phyloP scores from a whole-genome alignment of 2,329 filamentous ascomycete genomes.

The Scedosporium boydii region DNA sequence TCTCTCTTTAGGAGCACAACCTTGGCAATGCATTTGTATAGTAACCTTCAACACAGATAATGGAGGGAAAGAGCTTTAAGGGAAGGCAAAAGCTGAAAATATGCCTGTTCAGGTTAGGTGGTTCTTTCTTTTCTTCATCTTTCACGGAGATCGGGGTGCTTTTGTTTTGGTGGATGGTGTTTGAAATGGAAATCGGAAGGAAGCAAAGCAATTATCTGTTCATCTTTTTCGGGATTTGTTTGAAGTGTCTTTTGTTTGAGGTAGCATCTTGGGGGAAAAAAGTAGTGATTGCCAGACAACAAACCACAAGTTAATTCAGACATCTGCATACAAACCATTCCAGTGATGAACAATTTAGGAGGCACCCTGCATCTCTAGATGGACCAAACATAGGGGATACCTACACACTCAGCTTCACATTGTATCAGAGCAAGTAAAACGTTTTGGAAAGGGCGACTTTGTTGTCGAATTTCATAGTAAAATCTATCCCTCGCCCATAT shows the following conservation, averaged over 20 bases:
- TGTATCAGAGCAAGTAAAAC: too few species aligned
- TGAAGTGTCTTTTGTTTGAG: conserved; percentile 11
- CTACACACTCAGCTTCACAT: too few species aligned
- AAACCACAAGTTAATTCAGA: too few species aligned
- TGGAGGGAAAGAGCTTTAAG: too few species aligned
- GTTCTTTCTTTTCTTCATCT: background rate
- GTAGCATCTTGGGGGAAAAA: background rate
- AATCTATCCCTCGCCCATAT: background rate
- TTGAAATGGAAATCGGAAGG: background rate
- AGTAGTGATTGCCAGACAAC: background rate
- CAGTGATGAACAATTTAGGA: too few species aligned
- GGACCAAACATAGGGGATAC: background rate
- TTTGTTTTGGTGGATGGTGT: background rate
- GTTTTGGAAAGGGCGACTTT: background rate
- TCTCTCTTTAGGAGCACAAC: conserved; percentile 47
- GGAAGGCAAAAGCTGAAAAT: too few species aligned
- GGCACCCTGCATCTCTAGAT: too few species aligned
- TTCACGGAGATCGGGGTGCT: too few species aligned
- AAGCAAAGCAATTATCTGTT: background rate
- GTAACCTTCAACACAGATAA: conserved; percentile 8
- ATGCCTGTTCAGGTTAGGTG: too few species aligned
- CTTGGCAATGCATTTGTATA: conserved; percentile 51
- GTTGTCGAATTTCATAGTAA: background rate
- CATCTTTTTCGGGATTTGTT: background rate
- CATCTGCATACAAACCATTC: too few species aligned